Evolutionary conservation across 306 rosid genomes (phyloP), one percentile per base, ranked within the genome.

Genomic region (Parietaria judaica): DNA sequence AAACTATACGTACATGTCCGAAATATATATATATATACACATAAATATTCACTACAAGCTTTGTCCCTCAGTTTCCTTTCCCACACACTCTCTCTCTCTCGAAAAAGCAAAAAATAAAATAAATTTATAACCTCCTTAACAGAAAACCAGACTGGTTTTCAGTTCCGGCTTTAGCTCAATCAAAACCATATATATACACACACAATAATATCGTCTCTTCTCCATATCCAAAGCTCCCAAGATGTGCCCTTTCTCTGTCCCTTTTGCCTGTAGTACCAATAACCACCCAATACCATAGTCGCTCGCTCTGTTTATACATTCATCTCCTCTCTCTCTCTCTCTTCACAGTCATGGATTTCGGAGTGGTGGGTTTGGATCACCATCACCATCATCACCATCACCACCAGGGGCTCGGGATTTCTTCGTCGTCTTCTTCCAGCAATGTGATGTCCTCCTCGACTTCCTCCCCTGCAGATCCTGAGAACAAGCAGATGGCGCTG

Each of bases 381-480:
- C 53, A n/a, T 49, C 14, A 49, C 13, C 1, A 49, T n/a, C 14
- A 49, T 3, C 53, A 7, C 3, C 14, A 49, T 3, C 53, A 7
- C 3, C 50, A 49, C 13, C 14, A 49, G 9, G 53, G 53, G 1
- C 10, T 49, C n/a, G 53, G 53, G 13, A n/a, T 49, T 49, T 49
- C 6, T 49, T 49, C 53, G 9, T 49, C 14, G 38, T 70, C 38
- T 43, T 11, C 41, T 11, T n/a, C 80, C 44, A 72, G 61, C 65
- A 16, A 11, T 49, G 53, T 49, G 53, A 49, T 49, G 5, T 49
- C 53, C 7, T 41, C 63, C 7, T 41, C 63, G 41, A n/a, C 64
- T 16, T 59, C 64, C 8, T 78, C 77, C 67, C 70, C 90, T n/a
- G n/a, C n/a, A 76, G 95, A 84, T 84, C 90, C 89, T 82, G 90